A percentile compares a stretch with the other conserved stretches of the same genome.
Evolutionary conservation across 257 asterid species (phyloP).

Genomic region (Ophiorrhiza pumila): DNA sequence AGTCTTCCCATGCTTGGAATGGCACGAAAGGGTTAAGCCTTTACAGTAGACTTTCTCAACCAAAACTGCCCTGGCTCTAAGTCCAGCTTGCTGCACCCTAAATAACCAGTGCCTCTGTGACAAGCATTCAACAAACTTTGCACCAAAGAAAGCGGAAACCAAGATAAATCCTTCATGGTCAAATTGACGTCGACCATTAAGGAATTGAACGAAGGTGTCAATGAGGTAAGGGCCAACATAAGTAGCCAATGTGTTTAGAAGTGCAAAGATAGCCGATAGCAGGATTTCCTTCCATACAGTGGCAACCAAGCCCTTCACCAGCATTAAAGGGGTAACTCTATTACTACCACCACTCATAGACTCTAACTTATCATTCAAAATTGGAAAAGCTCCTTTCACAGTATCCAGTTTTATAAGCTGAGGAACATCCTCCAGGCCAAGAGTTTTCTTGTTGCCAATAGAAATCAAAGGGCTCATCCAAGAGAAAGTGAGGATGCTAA

Average conservation of each 20-base stretch:
- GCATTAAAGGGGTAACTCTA: conserved; percentile 54
- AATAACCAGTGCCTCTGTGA: conserved; percentile 75
- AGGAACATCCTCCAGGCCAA: conserved; percentile 93
- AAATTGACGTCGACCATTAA: conserved; percentile 47
- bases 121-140: conserved; percentile 69
- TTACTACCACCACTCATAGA: conserved; percentile 31
- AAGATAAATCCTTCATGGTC: conserved; percentile 52
- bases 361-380: conserved; percentile 46
- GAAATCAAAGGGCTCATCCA: conserved; percentile 74
- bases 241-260: conserved; percentile 46
- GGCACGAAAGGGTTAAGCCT: conserved; percentile 67
- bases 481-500: conserved; percentile 62
- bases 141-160: conserved; percentile 53
- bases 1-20: conserved; percentile 69
- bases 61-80: conserved; percentile 72
- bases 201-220: conserved; percentile 68
- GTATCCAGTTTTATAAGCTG: conserved; percentile 56
- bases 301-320: conserved; percentile 58
- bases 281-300: conserved; percentile 50
- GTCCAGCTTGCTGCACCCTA: conserved; percentile 71
- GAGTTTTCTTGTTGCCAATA: conserved; percentile 52
- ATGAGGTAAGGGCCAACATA: conserved; percentile 83
- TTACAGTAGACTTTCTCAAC: conserved; percentile 69
- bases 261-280: conserved; percentile 47
- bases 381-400: conserved; percentile 54